Percentiles rank a stretch among this genome's conserved stretches.
These are phyloP conservation scores for Globisporangium canariense DNA, from an alignment of 352 stramenopile species.

Conservation along the genomic window DNA sequence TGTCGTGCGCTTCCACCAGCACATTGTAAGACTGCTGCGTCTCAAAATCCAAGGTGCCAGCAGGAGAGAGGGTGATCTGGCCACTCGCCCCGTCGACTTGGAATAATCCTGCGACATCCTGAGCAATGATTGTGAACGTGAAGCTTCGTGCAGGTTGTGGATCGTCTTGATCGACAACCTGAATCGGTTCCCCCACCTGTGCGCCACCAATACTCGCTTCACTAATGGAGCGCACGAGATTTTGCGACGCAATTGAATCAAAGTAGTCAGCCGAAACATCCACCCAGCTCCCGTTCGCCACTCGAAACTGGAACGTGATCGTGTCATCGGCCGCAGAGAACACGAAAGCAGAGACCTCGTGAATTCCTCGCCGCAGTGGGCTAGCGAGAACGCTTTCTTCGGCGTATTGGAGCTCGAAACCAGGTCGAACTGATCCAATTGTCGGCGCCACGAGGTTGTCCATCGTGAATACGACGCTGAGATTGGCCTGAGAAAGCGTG, in stretches of 20 bases:
- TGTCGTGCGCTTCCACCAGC: conserved; percentile 11
- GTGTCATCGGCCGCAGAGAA: conserved; percentile 1
- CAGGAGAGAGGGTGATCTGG: conserved; percentile 4
- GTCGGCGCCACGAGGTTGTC: conserved; percentile 10
- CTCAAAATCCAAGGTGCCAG: conserved; percentile 9
- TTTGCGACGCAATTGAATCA: not conserved
- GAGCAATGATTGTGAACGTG: conserved; percentile 1
- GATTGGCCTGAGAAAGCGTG: conserved; percentile 15
- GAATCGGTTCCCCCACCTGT: not conserved
- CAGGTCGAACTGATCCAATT: not conserved
- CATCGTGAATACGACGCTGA: conserved; percentile 18
- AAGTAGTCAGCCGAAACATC: conserved; percentile 4
- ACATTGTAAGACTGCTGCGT: conserved; percentile 4
- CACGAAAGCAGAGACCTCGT: conserved; percentile 3
- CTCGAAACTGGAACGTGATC: conserved; percentile 9
- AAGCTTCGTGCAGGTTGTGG: not conserved
- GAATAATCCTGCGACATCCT: conserved; percentile 4
- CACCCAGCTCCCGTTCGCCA: conserved; percentile 4
- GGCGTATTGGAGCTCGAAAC: conserved; percentile 3
- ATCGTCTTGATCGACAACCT: conserved; percentile 10
- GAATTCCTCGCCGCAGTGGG: conserved; percentile 4
- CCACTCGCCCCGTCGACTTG: conserved; percentile 1
- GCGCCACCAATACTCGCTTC: conserved; percentile 5
- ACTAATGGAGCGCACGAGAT: not conserved
- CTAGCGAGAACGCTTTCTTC: not conserved